Evolutionary conservation across 2,329 filamentous ascomycete species (phyloP), one percentile per base, ranked within the genome.

Genomic region (Colletotrichum abscissum): DNA sequence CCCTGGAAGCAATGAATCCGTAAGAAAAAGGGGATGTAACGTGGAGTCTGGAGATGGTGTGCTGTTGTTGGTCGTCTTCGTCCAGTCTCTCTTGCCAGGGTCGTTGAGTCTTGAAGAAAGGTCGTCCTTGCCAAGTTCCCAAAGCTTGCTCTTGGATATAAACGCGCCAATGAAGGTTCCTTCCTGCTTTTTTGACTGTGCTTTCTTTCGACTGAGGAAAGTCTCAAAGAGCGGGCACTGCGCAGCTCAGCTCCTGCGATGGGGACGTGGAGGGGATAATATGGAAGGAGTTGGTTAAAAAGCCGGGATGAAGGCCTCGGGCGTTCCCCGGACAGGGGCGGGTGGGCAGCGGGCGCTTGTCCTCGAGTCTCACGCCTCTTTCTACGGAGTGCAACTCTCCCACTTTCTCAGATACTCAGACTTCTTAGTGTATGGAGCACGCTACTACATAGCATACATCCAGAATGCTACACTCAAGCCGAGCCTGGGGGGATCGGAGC

Each of bases 11-110:
- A 70, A 70, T 65, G 70, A 60, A 56, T 55, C 28, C 67, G 60
- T n/a, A n/a, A 49, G 19, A 65, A 62, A 60, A 73, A 71, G 67
- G 71, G 62, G 67, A 71, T 71, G 67, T 56, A 57, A 73, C 71
- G 67, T 73, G 70, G 67, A 70, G 70, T 67, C 60, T 73, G 70
- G 67, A 70, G 70, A 70, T 52, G 60, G 46, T 26, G 57, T 49
- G 22, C 24, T 26, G 52, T 64, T 46, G 52, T 52, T 64, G 35
- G 16, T 58, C 49, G 30, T 54, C 60, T n/a, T 16, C 6, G 30
- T n/a, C 46, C n/a, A 38, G 35, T 49, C 52, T 26, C 62, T 54
- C 24, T n/a, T 33, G 30, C 42, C 42, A 49, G 42, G 42, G 42
- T 49, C 1, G 42, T 9, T 2, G 42, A 49, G 42, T 49, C 42